These are phyloP conservation scores for Suhomyces vadensis DNA, from an alignment of 805 yeast genomes.

Conservation along the genomic window DNA sequence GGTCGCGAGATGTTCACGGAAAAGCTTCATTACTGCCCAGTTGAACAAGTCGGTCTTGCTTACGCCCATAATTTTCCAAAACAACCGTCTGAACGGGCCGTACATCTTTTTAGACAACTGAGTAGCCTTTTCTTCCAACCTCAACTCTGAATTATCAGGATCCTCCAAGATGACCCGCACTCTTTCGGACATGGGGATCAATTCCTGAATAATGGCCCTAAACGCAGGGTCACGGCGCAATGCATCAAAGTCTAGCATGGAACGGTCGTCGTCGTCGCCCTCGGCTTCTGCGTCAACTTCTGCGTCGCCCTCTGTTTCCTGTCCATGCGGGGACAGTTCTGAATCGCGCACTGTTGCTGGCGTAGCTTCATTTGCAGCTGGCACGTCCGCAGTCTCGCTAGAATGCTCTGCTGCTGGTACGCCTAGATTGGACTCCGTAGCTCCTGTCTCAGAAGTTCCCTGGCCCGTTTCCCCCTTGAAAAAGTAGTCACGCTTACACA, in stretches of 20 bases:
- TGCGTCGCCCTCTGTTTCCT: background rate
- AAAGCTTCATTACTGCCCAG: conserved; percentile 48
- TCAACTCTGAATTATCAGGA: conserved; percentile 29
- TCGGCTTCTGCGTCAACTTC: background rate
- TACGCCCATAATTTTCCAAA: conserved; percentile 62
- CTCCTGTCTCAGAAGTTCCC: conserved; percentile 6
- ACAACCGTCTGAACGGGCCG: conserved; percentile 34
- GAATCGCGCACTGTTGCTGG: too few relatives aligned
- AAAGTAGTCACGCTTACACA: conserved; percentile 72
- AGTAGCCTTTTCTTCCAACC: conserved; percentile 48
- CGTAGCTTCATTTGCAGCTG: background rate
- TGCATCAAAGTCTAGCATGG: conserved; percentile 29
- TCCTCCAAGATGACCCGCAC: conserved; percentile 44
- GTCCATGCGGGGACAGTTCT: too few relatives aligned
- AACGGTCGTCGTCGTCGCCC: conserved; percentile 12
- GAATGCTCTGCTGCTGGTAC: background rate
- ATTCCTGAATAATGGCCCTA: conserved; percentile 38
- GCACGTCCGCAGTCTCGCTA: background rate
- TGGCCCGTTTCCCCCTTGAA: conserved; percentile 21
- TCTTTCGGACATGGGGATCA: conserved; percentile 43
- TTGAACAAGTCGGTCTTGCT: conserved; percentile 47
- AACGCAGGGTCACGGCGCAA: conserved; percentile 40
- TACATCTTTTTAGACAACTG: conserved; percentile 37
- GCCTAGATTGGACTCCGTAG: background rate
- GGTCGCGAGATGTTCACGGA: conserved; percentile 14